Percentiles rank a stretch among this genome's conserved stretches.
phyloP scores from a whole-genome alignment of 2,329 filamentous ascomycete genomes.

The Endocalyx cinctus region DNA sequence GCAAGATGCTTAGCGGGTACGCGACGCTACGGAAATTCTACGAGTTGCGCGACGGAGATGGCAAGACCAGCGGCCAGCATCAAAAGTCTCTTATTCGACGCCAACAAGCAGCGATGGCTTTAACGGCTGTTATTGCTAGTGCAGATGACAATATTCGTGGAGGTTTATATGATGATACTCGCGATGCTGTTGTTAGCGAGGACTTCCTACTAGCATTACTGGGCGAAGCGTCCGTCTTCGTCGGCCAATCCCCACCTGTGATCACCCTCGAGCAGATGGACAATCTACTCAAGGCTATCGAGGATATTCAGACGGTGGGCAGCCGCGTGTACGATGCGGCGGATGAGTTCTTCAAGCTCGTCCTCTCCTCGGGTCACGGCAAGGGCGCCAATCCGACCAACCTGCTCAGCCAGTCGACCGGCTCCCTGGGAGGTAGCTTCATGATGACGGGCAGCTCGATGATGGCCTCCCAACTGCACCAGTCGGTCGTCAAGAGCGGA shows the following conservation, averaged over 20 bases:
- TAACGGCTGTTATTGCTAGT: constrained; percentile 80
- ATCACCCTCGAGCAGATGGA: constrained; percentile 71
- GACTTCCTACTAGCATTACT: constrained; percentile 81
- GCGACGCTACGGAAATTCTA: constrained; percentile 89
- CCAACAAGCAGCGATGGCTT: constrained; percentile 64
- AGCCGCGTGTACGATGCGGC: constrained; percentile 68
- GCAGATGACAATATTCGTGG: constrained; percentile 88
- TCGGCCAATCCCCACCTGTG: constrained; percentile 52
- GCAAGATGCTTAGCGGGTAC: constrained; percentile 85
- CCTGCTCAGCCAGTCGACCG: constrained; percentile 52
- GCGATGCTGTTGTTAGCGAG: constrained; percentile 80
- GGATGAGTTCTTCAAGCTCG: constrained; percentile 73
- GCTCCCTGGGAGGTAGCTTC: constrained; percentile 53
- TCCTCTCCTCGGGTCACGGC: constrained; percentile 65
- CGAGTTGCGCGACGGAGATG: constrained; percentile 68
- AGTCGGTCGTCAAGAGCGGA: constrained; percentile 42
- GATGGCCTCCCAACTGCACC: constrained; percentile 58
- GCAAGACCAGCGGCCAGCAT: constrained; percentile 30
- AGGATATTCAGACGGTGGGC: constrained; percentile 67
- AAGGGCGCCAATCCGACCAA: constrained; percentile 61
- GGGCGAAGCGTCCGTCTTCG: constrained; percentile 76
- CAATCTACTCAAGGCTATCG: constrained; percentile 55
- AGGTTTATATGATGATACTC: constrained; percentile 76
- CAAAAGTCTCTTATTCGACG: constrained; percentile 54
- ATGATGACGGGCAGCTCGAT: constrained; percentile 71